Evolutionary conservation across 2,329 filamentous ascomycete species (phyloP), one percentile per base, ranked within the genome.

Genomic region (Ophiostoma sp.): DNA sequence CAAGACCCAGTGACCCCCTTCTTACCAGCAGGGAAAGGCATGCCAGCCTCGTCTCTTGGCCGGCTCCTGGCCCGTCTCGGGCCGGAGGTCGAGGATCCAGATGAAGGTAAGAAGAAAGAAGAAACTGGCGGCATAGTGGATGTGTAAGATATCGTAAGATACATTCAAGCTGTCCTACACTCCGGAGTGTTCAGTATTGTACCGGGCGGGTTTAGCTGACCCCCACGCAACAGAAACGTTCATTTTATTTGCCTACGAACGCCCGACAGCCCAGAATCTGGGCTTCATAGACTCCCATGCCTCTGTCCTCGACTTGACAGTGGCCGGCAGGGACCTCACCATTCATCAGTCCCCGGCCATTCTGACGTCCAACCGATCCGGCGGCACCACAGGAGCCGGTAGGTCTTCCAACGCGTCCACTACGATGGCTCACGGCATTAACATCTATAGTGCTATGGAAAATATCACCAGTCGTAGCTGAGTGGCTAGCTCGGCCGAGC

Each of bases 271-370:
- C 8, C 86, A 87, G 67, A 88, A 93, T 73, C 87, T 98, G 9
- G 95, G 94, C 75, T 95, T 97, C 78, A 80, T 98, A 71, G 89
- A 97, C 76, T 81, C 90, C 16, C 87, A 85, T 72, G 87, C 90
- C 9, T 76, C 83, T 1, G 78, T 80, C 1, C 77, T 97, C 47
- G 85, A 77, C 12, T 76, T 97, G 69, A 83, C 83, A 45, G 84
- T 98, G 70, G 86, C 82, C 67, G 87, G 83, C 68, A 83, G 82
- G 66, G 91, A 96, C 75, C 87, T 92, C 69, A 85, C 84, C 45
- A 89, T 98, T 73, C 84, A 88, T 71, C 95, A 98, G 78, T 96
- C 92, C 1, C 94, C 93, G 0, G 86, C 87, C 9, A 82, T 98
- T 9, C 84, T 99, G 49, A 88, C 87, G 1, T 96, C 93, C 1